Percentiles rank a stretch among this genome's conserved stretches.
These are phyloP conservation scores for Candida labiduridarum DNA, from an alignment of 1,139 yeast genomes.

Conservation along the genomic window DNA sequence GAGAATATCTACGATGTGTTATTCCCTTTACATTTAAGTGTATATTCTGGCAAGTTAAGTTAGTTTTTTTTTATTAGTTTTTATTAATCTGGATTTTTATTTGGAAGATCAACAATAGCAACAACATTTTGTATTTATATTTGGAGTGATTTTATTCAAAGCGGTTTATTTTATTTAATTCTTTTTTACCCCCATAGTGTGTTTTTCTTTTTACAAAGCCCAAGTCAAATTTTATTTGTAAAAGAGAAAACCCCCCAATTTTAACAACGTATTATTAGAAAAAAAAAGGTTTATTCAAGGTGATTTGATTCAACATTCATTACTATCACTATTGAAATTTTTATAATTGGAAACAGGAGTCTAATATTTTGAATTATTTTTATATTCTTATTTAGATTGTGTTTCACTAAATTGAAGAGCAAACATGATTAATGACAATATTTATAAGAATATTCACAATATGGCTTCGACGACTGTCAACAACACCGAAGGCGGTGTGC, in stretches of 20 bases:
- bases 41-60: constrained; percentile 4
- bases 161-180: constrained; percentile 4
- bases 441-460: constrained; percentile 14
- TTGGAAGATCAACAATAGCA: neutral
- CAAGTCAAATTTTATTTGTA: neutral
- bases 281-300: constrained; percentile 1
- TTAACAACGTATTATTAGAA: neutral
- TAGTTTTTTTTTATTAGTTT: constrained; percentile 2
- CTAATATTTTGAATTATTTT: constrained; percentile 11
- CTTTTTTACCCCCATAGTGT: neutral
- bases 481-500: constrained; percentile 2
- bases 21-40: constrained; percentile 6
- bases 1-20: constrained; percentile 7
- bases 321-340: neutral
- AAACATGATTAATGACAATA: constrained; percentile 19
- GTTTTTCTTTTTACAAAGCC: neutral
- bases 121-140: constrained; percentile 1
- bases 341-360: constrained; percentile 4
- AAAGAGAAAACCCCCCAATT: neutral
- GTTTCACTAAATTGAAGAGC: constrained; percentile 3
- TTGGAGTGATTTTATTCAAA: constrained; percentile 1
- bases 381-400: constrained; percentile 17
- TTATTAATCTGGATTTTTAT: constrained; percentile 2
- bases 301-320: constrained; percentile 1
- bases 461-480: constrained; percentile 11